Evolutionary conservation across 805 yeast species (phyloP), one percentile per base, ranked within the genome.

Genomic region (baker's yeast (Saccharomyces cerevisiae)): DNA sequence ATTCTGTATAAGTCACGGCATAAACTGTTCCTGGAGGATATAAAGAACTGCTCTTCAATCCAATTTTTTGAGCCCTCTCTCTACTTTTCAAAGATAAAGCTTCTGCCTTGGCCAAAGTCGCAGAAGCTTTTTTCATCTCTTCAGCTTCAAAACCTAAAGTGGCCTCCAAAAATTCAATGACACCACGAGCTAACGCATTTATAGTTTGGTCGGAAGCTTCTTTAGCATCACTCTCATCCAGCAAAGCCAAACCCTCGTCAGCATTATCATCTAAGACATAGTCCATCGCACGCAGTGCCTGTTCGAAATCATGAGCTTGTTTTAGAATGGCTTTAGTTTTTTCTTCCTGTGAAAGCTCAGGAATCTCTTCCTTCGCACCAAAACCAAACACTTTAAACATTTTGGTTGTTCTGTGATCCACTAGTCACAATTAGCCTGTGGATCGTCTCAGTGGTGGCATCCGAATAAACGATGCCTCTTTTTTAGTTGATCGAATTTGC

Each of bases 21-120:
- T 85, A 94, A 70, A 91, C 97, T 0, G 97, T 87, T 0, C 98
- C 98, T 0, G 97, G 96, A 1, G 96, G 96, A 70, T 87, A 91
- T 10, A 84, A 76, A 11, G 80, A 77, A 21, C 91, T 83, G 1
- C 94, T 82, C 47, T 75, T 73, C 48, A 89, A 61, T 46, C 78
- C 78, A 58, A 78, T 68, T 61, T 78, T 82, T 58, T 81, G 83
- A 51, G 86, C 84, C 57, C 74, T 77, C 48, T 79, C 74, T 59
- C 86, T 76, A 60, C 84, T 84, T 59, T 82, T 80, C 70, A 81
- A 68, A 9, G 91, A 82, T 41, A 84, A 73, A 13, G 75, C 69
- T 70, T 91, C 97, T 17, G 95, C 91, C 53, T 79, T 81, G 14
- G 79, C 73, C 51, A 90, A 73, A 2, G 91, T 82, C 27, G 79